A percentile compares a stretch with the other conserved stretches of the same genome.
phyloP scores from a whole-genome alignment of 306 rosid species.

The Lathyrus sativus region DNA sequence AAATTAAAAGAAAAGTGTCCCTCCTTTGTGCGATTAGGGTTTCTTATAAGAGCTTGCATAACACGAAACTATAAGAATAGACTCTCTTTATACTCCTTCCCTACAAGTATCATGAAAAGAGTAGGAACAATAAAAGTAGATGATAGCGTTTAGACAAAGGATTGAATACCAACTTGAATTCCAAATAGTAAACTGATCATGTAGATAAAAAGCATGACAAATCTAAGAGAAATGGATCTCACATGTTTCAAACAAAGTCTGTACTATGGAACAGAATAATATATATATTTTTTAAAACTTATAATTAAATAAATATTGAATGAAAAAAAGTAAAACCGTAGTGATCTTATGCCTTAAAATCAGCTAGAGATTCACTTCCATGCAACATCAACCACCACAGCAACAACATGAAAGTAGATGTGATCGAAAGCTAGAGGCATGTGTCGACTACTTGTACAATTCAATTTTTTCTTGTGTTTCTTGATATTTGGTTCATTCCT shows the following conservation, averaged over 20 bases:
- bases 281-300: constrained; percentile 16
- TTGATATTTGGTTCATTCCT: neutral
- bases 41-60: constrained; percentile 25
- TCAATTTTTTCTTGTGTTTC: neutral
- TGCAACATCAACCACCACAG: constrained; percentile 55
- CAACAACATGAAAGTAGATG: constrained; percentile 44
- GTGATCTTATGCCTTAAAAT: constrained; percentile 71
- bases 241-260: constrained; percentile 36
- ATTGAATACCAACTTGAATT: constrained; percentile 36
- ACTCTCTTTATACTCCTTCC: neutral
- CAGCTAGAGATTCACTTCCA: constrained; percentile 53
- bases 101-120: constrained; percentile 48
- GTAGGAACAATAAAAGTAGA: constrained; percentile 49
- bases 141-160: constrained; percentile 47
- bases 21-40: constrained; percentile 28
- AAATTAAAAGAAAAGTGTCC: neutral
- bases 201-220: constrained; percentile 59
- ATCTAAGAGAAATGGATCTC: constrained; percentile 48
- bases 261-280: constrained; percentile 53
- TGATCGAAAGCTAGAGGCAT: constrained; percentile 34
- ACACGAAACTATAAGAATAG: constrained; percentile 2
- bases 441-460: constrained; percentile 8
- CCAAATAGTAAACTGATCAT: constrained; percentile 41
- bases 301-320: constrained; percentile 37
- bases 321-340: constrained; percentile 46